Evolutionary conservation across 768 basidiomycete genomes (phyloP), one percentile per base, ranked within the genome.

Genomic region (Trametes meyenii): DNA sequence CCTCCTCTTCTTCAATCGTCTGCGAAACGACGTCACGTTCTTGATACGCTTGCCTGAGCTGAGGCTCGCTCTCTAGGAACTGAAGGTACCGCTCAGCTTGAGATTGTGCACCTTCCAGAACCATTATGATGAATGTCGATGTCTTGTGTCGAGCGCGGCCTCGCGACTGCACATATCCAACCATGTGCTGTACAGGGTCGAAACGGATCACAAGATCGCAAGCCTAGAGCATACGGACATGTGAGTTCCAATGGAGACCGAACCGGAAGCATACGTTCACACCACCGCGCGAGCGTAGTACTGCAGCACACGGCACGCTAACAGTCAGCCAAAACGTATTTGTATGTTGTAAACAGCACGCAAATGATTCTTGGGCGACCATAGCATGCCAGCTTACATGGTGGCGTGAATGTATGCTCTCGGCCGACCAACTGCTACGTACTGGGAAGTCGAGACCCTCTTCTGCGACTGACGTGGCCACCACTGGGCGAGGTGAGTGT

Each of bases 391-490:
- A 48, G 17, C 46, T 50, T 35, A 33, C 17, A 36, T 55, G 43
- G 13, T 29, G 48, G n/a, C 33, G 44, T 45, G 57, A 19, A 29
- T 19, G 40, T 45, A 49, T 12, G 36, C 43, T 16, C 36, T 39
- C 21, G 36, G 21, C 38, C 35, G 14, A 35, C 26, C 16, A 39
- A 44, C 17, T 40, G 50, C 40, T 21, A 73, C 83, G 56, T 69
- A 89, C 88, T 23, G 89, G 89, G 75, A 96, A 93, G 71, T 96
- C 94, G 17, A 96, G 81, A 0, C 94, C 94, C 76, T 96, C 94
- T 73, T 96, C 94, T 0, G 92, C 94, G 14, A 96, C 92, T 5
- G 88, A 87, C 0, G 92, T 94, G 4, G 92, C 90, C 64, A 95
- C 79, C 21, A 95, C 88, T 86, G 60, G 17, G 38, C 60, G 42